phyloP scores from a whole-genome alignment of 1,139 yeast genomes.

The Torulaspora globosa region DNA sequence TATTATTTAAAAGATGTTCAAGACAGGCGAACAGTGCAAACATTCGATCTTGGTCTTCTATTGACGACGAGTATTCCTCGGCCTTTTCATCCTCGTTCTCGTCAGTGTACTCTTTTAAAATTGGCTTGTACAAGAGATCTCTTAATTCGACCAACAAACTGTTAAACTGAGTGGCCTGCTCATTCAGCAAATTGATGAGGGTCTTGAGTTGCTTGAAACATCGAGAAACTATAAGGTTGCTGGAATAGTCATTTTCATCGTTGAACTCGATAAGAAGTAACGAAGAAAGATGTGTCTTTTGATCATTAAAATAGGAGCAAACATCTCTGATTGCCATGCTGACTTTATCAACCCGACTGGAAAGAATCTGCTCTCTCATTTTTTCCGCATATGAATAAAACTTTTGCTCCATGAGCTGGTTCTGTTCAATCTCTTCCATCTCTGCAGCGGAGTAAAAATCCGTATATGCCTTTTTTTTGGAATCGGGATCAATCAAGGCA shows the following conservation, averaged over 20 bases:
- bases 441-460: conserved; percentile 22
- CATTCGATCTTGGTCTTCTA: conserved; percentile 69
- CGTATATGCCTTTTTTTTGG: conserved; percentile 17
- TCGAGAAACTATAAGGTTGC: conserved; percentile 21
- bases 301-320: conserved; percentile 22
- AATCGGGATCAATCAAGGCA: conserved; percentile 6
- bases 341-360: conserved; percentile 26
- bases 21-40: conserved; percentile 61
- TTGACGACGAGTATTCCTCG: conserved; percentile 64
- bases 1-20: conserved; percentile 53
- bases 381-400: conserved; percentile 64
- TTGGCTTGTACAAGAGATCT: conserved; percentile 44
- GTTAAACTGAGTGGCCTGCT: conserved; percentile 55
- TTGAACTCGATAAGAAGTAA: conserved; percentile 20
- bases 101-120: conserved; percentile 43
- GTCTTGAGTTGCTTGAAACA: conserved; percentile 21
- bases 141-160: conserved; percentile 50
- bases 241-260: conserved; percentile 21
- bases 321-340: conserved; percentile 26
- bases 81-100: conserved; percentile 54
- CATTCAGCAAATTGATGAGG: conserved; percentile 41
- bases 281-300: conserved; percentile 22
- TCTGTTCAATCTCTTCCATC: conserved; percentile 23
- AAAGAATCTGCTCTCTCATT: conserved; percentile 47
- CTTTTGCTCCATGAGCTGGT: conserved; percentile 41